Conservation (phyloP, 2,329 filamentous ascomycete species). For the Diplodia intermedia region DNA sequence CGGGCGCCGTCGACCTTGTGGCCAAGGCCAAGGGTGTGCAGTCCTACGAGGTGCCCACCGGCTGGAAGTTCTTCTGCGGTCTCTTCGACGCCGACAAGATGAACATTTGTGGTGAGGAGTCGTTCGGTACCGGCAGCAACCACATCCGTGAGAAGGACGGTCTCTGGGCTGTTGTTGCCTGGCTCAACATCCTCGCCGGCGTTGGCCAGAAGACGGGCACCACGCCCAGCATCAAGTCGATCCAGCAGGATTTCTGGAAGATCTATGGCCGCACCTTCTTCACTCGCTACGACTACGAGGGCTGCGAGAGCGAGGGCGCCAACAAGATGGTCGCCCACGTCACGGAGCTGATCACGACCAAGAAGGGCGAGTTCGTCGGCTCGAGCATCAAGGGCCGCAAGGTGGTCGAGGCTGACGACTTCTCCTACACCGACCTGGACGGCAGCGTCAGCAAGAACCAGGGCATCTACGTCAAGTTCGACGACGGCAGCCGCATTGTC, state of each 20-base stretch:
- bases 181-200: constrained; percentile 98
- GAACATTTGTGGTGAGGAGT: constrained; percentile 98
- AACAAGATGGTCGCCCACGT: constrained; percentile 87
- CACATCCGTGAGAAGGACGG: constrained; percentile 99
- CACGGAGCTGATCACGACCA: constrained; percentile 74
- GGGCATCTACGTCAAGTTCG: constrained; percentile 92
- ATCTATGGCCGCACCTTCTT: constrained; percentile 98
- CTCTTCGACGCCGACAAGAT: constrained; percentile 94
- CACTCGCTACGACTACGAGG: constrained; percentile 98
- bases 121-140: constrained; percentile 96
- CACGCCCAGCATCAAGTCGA: constrained; percentile 90
- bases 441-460: constrained; percentile 95
- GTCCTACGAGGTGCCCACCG: constrained; percentile 96
- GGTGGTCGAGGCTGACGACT: constrained; percentile 90
- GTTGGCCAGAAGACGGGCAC: constrained; percentile 82
- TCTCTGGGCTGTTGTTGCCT: constrained; percentile 95
- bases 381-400: constrained; percentile 83
- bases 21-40: constrained; percentile 91
- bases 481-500: constrained; percentile 92
- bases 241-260: constrained; percentile 97
- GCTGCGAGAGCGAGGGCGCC: constrained; percentile 88
- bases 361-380: constrained; percentile 77
- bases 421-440: constrained; percentile 98
- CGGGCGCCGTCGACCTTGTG: constrained; percentile 91
- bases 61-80: constrained; percentile 99